phyloP scores from a whole-genome alignment of 805 yeast species.

The Cyberlindnera xishuangbannaensis region DNA sequence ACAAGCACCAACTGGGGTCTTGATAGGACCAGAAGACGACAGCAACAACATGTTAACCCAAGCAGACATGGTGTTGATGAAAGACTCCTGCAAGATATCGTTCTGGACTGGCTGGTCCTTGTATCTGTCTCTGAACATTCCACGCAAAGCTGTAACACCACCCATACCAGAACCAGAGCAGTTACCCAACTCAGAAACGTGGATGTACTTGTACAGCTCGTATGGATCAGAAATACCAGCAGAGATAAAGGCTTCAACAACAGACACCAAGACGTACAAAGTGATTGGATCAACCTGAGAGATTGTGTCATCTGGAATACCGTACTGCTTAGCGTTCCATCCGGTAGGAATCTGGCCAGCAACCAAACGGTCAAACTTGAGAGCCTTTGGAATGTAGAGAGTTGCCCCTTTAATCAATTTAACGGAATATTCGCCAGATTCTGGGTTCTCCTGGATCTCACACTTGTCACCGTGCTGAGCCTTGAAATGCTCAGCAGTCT shows the following conservation, averaged over 20 bases:
- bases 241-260: constrained; percentile 88
- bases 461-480: constrained; percentile 91
- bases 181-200: constrained; percentile 97
- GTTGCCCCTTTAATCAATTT: constrained; percentile 89
- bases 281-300: constrained; percentile 96
- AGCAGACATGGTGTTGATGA: constrained; percentile 98
- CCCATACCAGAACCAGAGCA: constrained; percentile 99
- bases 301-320: constrained; percentile 89
- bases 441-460: constrained; percentile 84
- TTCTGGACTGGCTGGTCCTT: constrained; percentile 92
- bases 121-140: constrained; percentile 96
- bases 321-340: constrained; percentile 93
- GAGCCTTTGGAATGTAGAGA: constrained; percentile 77
- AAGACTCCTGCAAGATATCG: constrained; percentile 95
- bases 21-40: constrained; percentile 97
- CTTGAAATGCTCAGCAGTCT: constrained; percentile 92
- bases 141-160: constrained; percentile 95
- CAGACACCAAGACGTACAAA: constrained; percentile 84
- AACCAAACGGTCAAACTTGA: constrained; percentile 63
- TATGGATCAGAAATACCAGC: constrained; percentile 98
- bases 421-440: constrained; percentile 88
- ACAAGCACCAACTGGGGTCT: constrained; percentile 99
- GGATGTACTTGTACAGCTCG: constrained; percentile 97
- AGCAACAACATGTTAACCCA: constrained; percentile 98
- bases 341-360: constrained; percentile 93